Evolutionary conservation across 1,139 yeast genomes (phyloP), one percentile per base, ranked within the genome.

Genomic region (Candida neerlandica): DNA sequence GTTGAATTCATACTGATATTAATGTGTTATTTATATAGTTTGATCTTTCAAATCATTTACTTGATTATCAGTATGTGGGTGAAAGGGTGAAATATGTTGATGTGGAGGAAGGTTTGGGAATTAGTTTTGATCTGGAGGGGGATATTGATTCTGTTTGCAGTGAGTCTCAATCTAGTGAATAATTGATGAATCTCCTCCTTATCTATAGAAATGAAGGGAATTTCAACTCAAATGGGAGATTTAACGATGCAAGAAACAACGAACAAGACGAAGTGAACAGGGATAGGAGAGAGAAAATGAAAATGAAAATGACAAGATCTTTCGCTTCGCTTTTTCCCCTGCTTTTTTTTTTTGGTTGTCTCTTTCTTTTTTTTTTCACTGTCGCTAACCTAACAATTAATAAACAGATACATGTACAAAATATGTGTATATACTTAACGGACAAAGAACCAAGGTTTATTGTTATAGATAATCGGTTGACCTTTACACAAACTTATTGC

Each of bases 1-100:
- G 51, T 47, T n/a, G 56, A 50, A 42, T 45, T 53, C 59, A 56
- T 55, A 35, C 33, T 32, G 19, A 14, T 23, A 23, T 3, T 23
- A 7, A 4, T 23, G 27, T 4, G 10, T 23, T 23, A 23, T 23
- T 4, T 6, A 10, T 23, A 4, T 7, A 4, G 27, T 23, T 23
- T 5, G 27, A 23, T 37, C 4, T 21, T 21, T 37, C 41, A 37
- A 21, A 37, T 37, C 41, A 37, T 37, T 14, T 37, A 37, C 21
- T 21, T 21, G 29, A 23, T 12, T 19, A 16, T 18, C 26, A 4
- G 12, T 37, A 33, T 26, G 10, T 39, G 11, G 3, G 39, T 23
- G 29, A 4, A 4, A 15, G 39, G 10, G 15, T 4, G 15, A 14
- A 19, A 11, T 34, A 27, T 34, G 19, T 43, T 16, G 21, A 9